A percentile compares a stretch with the other conserved stretches of the same genome.
Evolutionary conservation across 768 basidiomycete genomes (phyloP).

Genomic region (Pisolithus tinctorius): DNA sequence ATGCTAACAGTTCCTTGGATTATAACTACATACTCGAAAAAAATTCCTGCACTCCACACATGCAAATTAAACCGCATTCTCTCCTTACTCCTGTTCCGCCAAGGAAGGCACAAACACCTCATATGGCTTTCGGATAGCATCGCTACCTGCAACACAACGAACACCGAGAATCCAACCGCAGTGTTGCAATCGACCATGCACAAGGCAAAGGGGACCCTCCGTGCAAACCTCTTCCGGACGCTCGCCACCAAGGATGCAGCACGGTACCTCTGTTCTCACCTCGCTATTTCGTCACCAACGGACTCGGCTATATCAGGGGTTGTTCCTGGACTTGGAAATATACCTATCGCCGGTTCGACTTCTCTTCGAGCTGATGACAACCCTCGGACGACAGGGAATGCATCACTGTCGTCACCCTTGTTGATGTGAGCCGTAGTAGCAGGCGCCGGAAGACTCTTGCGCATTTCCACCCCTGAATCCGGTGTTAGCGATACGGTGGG

Average conservation of each 20-base stretch:
- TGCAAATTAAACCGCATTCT: too few species aligned
- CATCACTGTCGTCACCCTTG: not conserved
- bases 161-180: not conserved
- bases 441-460: constrained; percentile 19
- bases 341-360: not conserved
- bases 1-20: not conserved
- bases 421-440: constrained; percentile 15
- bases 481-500: not conserved
- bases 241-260: constrained; percentile 20
- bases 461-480: not conserved
- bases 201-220: constrained; percentile 5
- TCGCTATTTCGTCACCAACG: constrained; percentile 1
- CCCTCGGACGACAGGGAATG: not conserved
- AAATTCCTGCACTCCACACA: too few species aligned
- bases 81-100: too few species aligned
- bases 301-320: not conserved
- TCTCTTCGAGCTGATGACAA: not conserved
- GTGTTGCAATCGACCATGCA: not conserved
- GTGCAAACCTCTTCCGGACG: constrained; percentile 15
- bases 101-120: too few species aligned
- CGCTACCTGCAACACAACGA: not conserved
- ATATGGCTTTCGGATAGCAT: not conserved
- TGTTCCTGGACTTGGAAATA: not conserved
- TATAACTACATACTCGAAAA: too few species aligned
- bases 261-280: constrained; percentile 21